These are phyloP conservation scores for Agastache rugosa DNA, from an alignment of 257 asterid species.

Conservation along the genomic window DNA sequence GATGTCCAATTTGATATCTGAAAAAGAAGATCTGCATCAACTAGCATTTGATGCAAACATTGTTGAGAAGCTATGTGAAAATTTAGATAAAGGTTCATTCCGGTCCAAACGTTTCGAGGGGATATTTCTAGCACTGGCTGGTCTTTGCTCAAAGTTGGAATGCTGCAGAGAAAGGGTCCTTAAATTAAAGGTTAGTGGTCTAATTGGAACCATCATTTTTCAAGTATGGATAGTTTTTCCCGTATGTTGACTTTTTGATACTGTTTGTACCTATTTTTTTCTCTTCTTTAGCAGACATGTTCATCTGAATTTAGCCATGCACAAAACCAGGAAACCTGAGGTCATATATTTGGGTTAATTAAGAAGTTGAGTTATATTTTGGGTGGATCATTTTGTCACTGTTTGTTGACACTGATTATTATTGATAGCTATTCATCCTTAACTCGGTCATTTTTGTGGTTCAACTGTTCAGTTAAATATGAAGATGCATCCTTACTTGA, in stretches of 20 bases:
- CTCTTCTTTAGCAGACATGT: conserved; percentile 23
- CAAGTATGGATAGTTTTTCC: conserved; percentile 34
- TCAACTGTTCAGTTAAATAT: neutral
- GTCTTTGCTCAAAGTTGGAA: conserved; percentile 81
- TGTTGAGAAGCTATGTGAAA: conserved; percentile 65
- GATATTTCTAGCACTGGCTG: conserved; percentile 71
- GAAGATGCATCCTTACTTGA: neutral
- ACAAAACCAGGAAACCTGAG: neutral
- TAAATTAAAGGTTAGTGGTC: conserved; percentile 68
- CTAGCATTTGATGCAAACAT: conserved; percentile 72
- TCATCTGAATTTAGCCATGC: conserved; percentile 23
- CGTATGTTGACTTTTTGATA: conserved; percentile 7
- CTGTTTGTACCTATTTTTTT: conserved; percentile 21
- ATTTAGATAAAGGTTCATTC: conserved; percentile 56
- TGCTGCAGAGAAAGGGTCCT: conserved; percentile 81
- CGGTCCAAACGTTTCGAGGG: conserved; percentile 77
- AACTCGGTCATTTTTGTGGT: neutral
- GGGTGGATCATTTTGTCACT: conserved; percentile 11
- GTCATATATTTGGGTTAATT: neutral
- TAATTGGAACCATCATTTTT: conserved; percentile 16
- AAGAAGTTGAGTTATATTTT: conserved; percentile 1
- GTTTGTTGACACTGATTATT: neutral
- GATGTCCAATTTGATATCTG: conserved; percentile 70
- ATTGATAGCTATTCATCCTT: neutral
- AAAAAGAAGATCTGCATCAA: conserved; percentile 84